Evolutionary conservation across 768 basidiomycete genomes (phyloP).

Genomic region (Porphyrellus cyaneotinctus): DNA sequence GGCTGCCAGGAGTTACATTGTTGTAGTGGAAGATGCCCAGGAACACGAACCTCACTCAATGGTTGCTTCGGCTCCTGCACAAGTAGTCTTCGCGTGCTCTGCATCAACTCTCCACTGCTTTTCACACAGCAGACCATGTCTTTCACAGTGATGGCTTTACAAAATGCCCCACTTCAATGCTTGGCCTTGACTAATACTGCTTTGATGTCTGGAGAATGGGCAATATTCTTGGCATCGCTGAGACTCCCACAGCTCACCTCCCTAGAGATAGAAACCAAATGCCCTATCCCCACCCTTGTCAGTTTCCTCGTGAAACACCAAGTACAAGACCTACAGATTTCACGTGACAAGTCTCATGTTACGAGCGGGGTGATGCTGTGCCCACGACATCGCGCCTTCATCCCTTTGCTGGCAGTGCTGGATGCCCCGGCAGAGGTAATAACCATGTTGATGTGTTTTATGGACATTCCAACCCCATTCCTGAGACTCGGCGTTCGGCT

Average conservation of each 20-base stretch:
- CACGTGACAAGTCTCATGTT: neutral
- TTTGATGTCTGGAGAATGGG: too few species aligned
- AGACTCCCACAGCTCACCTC: neutral
- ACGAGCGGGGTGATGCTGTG: neutral
- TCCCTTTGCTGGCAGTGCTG: neutral
- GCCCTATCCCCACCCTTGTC: neutral
- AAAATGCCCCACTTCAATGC: neutral
- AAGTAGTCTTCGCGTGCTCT: neutral
- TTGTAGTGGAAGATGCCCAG: neutral
- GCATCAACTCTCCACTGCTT: too few species aligned
- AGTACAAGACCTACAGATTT: neutral
- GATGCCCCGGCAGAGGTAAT: neutral
- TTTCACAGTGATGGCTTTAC: too few species aligned
- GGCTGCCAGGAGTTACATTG: neutral
- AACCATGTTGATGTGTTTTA: neutral
- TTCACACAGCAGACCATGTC: too few species aligned
- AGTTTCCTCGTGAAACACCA: neutral
- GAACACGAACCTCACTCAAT: neutral
- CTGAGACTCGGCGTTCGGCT: neutral
- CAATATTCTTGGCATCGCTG: neutral
- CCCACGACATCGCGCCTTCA: neutral
- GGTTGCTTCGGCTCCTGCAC: neutral
- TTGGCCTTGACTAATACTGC: too few species aligned
- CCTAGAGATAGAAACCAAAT: neutral
- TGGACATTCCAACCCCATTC: neutral